Conservation (phyloP, 768 basidiomycete species). For the Naganishia vaughanmartiniae region DNA sequence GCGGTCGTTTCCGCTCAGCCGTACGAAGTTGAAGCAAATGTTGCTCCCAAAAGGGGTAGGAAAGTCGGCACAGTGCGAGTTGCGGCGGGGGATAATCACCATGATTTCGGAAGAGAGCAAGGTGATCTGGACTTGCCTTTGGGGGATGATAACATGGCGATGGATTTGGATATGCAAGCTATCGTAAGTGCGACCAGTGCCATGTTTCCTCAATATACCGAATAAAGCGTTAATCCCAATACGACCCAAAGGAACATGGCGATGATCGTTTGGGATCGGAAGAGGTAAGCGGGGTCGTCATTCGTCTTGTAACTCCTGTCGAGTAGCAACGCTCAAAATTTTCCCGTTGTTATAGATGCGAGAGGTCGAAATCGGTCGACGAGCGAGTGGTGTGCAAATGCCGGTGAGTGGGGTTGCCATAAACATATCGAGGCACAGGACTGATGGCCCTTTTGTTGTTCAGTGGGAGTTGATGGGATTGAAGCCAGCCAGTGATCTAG, state of each 20-base stretch:
- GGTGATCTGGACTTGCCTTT: not conserved
- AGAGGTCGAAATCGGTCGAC: constrained; percentile 2
- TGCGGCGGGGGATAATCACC: not conserved
- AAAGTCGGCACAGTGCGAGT: not conserved
- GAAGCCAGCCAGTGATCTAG: constrained; percentile 3
- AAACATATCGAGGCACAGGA: too few species aligned
- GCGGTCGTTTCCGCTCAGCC: constrained; percentile 1
- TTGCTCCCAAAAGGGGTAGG: not conserved
- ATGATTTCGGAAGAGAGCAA: not conserved
- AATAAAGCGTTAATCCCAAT: too few species aligned
- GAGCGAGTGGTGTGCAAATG: constrained; percentile 21
- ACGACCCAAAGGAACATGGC: not conserved
- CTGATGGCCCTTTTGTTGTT: too few species aligned
- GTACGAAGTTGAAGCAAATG: not conserved
- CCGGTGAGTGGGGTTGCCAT: not conserved
- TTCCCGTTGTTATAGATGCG: not conserved
- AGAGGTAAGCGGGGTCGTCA: not conserved
- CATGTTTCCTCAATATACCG: not conserved
- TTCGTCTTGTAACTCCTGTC: too few species aligned
- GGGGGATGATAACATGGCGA: not conserved
- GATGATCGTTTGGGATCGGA: constrained; percentile 7
- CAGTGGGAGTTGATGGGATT: constrained; percentile 4
- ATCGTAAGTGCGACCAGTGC: not conserved
- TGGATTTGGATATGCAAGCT: not conserved
- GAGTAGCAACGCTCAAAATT: too few species aligned